Base-by-base conservation (phyloP, 305 asterid species). In the Fraxinus greggii region DNA sequence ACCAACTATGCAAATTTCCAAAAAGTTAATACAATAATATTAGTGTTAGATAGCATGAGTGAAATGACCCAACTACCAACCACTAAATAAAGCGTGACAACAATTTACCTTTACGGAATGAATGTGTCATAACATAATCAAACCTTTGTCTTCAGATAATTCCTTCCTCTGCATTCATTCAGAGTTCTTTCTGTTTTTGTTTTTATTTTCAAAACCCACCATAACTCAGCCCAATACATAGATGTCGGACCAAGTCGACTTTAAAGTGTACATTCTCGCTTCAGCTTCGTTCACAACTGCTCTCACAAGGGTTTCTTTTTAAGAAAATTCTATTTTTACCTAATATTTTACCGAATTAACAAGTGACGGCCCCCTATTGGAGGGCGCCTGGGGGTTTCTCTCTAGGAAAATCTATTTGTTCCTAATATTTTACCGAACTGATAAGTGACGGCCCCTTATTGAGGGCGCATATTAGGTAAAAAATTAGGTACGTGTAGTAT, bases 41-140 rank as follows among this genome's bases (percentile, higher is more conserved):
- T 3, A 26, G 69, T 75, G 21, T 19, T 75, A 28, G 7, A 51
- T 69, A 38, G 82, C 82, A 84, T 70, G 31, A 80, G 40, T 80
- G 86, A 90, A 89, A 88, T 89, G 93, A 86, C 89, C 81, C 89
- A 90, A 84, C 92, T 79, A 79, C 89, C 89, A 42, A 77, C 84
- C 83, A 83, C 86, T 86, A 13, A 28, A 21, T 78, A 88, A 86
- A 73, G 83, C 78, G 35, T 54, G 51, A 28, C 84, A 51, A 83
- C 73, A 54, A 38, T 75, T 80, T 33, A 40, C 79, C 75, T 81
- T 76, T 81, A 54, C 75, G 56, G 78, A 38, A 81, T 74, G 63
- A 23, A 73, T 73, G 12, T 76, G 76, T 45, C 76, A 56, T 78
- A 45, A 80, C 76, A 75, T 74, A 67, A 31, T 79, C 78, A 79